Conservation (phyloP, 306 rosid genomes). For the Vicia villosa region DNA sequence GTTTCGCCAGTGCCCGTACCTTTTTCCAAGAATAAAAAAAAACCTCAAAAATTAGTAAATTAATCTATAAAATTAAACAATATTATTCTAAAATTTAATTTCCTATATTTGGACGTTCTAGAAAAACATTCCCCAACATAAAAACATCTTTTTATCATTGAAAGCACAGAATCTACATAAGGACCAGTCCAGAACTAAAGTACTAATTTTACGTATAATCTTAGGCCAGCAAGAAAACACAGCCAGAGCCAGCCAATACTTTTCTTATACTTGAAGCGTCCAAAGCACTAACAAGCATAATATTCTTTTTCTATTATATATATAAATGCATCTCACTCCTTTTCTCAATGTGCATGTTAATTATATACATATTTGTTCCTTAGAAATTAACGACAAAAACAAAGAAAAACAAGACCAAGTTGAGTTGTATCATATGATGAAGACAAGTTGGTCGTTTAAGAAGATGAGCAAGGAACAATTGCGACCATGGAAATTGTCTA, state of each 20-base stretch:
- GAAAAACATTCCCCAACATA: neutral
- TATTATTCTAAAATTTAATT: too few relatives aligned
- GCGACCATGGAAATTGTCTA: constrained; percentile 53
- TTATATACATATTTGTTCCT: neutral
- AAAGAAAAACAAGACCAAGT: neutral
- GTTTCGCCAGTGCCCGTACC: too few relatives aligned
- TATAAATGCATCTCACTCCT: neutral
- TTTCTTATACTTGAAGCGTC: neutral
- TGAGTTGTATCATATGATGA: constrained; percentile 27
- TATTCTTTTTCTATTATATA: neutral
- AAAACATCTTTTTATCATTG: neutral
- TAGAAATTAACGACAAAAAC: neutral
- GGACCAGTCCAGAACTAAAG: constrained; percentile 5
- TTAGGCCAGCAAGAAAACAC: constrained; percentile 20
- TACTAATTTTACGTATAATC: constrained; percentile 1
- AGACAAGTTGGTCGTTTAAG: constrained; percentile 53
- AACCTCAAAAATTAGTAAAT: too few relatives aligned
- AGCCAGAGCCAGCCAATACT: neutral
- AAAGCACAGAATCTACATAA: neutral
- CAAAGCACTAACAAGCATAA: neutral
- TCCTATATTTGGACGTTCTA: neutral
- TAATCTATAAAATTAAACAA: too few relatives aligned
- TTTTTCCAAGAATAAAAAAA: too few relatives aligned
- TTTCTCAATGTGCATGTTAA: neutral
- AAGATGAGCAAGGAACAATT: constrained; percentile 55